Conservation (phyloP, 805 yeast species). For the Tetrapisispora fleetii region DNA sequence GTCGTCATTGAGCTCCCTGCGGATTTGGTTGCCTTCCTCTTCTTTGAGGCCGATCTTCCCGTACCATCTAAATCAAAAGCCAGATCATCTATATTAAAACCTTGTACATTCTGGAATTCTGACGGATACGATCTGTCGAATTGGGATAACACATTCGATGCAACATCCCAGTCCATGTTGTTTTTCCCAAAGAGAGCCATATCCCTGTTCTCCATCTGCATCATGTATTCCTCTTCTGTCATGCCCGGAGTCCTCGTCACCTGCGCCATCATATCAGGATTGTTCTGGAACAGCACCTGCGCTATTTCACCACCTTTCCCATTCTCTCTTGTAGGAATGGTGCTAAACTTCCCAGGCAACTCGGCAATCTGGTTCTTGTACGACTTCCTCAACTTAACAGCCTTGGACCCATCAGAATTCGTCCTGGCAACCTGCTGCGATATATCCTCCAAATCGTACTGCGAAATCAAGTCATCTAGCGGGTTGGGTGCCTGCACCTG, state of each 20-base stretch:
- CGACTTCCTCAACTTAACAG: constrained; percentile 86
- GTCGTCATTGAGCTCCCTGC: constrained; percentile 30
- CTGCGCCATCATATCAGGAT: constrained; percentile 26
- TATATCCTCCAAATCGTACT: constrained; percentile 57
- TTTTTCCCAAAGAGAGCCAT: constrained; percentile 17
- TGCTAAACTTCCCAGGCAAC: constrained; percentile 63
- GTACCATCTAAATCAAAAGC: constrained; percentile 31
- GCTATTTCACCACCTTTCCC: constrained; percentile 31
- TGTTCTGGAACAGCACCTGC: constrained; percentile 26
- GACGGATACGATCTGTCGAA: constrained; percentile 27
- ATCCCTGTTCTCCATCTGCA: constrained; percentile 21
- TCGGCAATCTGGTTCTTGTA: constrained; percentile 88
- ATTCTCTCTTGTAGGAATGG: constrained; percentile 41
- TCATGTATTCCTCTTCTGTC: constrained; percentile 20
- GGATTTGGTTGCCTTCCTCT: constrained; percentile 22
- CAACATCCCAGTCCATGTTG: constrained; percentile 26
- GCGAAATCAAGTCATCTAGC: constrained; percentile 52
- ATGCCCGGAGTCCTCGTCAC: constrained; percentile 18
- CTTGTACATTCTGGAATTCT: constrained; percentile 23
- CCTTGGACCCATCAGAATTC: constrained; percentile 81
- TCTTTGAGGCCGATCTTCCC: constrained; percentile 18
- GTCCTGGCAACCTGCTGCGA: constrained; percentile 78
- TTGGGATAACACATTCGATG: constrained; percentile 23
- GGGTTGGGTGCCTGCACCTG: constrained; percentile 57
- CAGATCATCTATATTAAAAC: constrained; percentile 27